Base-by-base conservation (phyloP, 2,329 filamentous ascomycete genomes). In the Colletotrichum sp. region DNA sequence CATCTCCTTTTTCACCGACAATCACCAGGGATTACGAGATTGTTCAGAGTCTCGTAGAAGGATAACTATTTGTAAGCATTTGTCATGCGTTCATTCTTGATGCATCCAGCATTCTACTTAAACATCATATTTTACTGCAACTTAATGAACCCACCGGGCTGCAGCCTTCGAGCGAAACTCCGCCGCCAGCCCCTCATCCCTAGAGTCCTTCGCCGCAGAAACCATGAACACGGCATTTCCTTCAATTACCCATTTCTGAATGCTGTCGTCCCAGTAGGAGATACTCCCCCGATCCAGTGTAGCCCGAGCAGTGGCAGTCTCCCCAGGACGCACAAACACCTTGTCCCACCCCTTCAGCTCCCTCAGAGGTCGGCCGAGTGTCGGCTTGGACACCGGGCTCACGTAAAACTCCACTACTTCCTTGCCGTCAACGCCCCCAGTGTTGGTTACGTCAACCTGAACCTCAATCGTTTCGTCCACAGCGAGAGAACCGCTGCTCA, bases 51-150 rank as follows among this genome's bases (percentile, higher is more conserved):
- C 39, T 48, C 9, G 3, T 6, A 48, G 39, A n/a, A n/a, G 18
- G 0, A 48, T 48, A 12, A 10, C 5, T 4, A n/a, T 43, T 2
- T 43, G 8, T n/a, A n/a, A 5, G 16, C 8, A 1, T n/a, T 1
- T 43, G 39, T n/a, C 5, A 6, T 10, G 6, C 6, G 16, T 10
- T n/a, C 8, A n/a, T 6, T 43, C 18, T 43, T 43, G 39, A 43
- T 43, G 39, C 39, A 0, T 4, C 18, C 18, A 12, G 18, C 1
- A 43, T 43, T 43, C 39, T 43, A 43, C 39, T 43, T 43, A 1
- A 43, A n/a, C 1, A 10, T n/a, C 18, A 43, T n/a, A 18, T 10
- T n/a, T n/a, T n/a, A 1, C 1, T 43, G 1, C 18, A 12, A 2
- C 18, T 48, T 48, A 48, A 12, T 48, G 39, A 12, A 48, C 39